Percentiles rank a stretch among this genome's conserved stretches.
These are phyloP conservation scores for Didymella arachidicola DNA, from an alignment of 2,329 filamentous ascomycete genomes.

Conservation along the genomic window DNA sequence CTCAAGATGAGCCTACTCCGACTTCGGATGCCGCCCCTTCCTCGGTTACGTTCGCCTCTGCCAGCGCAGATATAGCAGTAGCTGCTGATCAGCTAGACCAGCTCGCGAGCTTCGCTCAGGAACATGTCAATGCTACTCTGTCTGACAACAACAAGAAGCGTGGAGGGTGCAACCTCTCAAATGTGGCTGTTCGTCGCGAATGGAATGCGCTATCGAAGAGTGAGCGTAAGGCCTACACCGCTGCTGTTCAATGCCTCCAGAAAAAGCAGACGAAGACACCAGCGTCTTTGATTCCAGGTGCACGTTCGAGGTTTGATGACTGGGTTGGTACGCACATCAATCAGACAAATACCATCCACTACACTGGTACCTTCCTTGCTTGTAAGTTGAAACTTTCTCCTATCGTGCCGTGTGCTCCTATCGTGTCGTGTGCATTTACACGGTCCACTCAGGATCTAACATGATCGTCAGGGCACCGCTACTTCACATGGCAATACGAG, in stretches of 20 bases:
- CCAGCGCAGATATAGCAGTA: constrained; percentile 32
- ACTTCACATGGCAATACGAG: constrained; percentile 53
- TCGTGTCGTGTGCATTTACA: too few relatives aligned
- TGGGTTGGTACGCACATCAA: constrained; percentile 50
- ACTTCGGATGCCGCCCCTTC: constrained; percentile 12
- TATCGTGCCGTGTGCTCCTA: not conserved
- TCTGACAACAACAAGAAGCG: constrained; percentile 29
- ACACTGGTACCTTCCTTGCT: constrained; percentile 40
- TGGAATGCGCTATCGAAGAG: constrained; percentile 35
- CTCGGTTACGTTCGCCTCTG: constrained; percentile 24
- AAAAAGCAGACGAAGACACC: constrained; percentile 42
- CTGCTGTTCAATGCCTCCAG: constrained; percentile 48
- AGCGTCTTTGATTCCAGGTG: constrained; percentile 38
- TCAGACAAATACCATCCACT: constrained; percentile 46
- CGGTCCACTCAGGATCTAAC: not conserved
- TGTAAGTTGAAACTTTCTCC: constrained; percentile 2
- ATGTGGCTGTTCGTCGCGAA: constrained; percentile 39
- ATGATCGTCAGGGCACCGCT: constrained; percentile 50
- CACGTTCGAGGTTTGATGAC: constrained; percentile 47
- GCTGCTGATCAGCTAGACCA: constrained; percentile 37
- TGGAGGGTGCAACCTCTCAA: constrained; percentile 34
- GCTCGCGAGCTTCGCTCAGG: constrained; percentile 32
- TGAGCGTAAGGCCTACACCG: constrained; percentile 47
- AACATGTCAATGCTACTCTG: constrained; percentile 29
- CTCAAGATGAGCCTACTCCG: constrained; percentile 24